phyloP scores from a whole-genome alignment of 1,284 basidiomycete species.

The Cutaneotrichosporon sp. region DNA sequence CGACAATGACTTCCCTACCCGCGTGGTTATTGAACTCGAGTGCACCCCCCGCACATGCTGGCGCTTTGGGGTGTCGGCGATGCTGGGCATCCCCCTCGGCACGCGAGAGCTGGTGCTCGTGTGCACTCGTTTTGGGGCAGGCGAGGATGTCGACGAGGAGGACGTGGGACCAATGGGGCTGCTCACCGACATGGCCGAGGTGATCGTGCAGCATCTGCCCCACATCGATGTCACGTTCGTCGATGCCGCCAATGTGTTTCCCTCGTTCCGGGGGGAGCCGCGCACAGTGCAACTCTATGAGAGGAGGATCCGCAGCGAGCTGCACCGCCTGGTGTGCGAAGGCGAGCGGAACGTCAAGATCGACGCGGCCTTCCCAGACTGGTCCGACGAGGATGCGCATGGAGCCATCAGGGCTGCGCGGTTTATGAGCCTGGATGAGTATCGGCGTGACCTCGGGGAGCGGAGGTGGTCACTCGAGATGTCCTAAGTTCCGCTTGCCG shows the following conservation, averaged over 20 bases:
- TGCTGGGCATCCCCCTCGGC: neutral
- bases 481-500: too few relatives aligned
- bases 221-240: neutral
- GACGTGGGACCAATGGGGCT: neutral
- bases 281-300: neutral
- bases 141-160: neutral
- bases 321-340: neutral
- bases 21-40: neutral
- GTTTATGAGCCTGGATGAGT: neutral
- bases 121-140: neutral
- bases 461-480: neutral
- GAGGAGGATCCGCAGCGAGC: neutral
- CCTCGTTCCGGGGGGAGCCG: neutral
- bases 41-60: neutral
- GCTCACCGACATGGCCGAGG: neutral
- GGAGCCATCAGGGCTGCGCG: neutral
- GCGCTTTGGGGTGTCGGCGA: neutral
- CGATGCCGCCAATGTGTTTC: neutral
- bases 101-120: neutral
- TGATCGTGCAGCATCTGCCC: neutral
- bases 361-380: neutral
- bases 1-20: neutral
- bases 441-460: neutral
- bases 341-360: slow-evolving; percentile 1
- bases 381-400: neutral